Conservation (phyloP, 106 monocot genomes). For the Acanthochlamys bracteata region DNA sequence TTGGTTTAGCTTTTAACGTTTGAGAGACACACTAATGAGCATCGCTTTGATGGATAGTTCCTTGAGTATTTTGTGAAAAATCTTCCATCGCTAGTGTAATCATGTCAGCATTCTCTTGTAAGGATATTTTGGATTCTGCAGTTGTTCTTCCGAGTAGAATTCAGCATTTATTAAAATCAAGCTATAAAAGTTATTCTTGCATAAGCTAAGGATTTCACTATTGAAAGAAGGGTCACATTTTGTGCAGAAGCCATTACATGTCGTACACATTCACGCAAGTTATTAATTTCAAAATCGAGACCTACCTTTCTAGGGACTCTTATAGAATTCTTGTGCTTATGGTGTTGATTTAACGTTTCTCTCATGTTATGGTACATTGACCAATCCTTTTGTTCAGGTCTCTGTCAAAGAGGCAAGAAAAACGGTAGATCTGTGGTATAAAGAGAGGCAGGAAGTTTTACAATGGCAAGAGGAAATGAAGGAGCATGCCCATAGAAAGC, state of each 20-base stretch:
- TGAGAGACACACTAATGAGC: no score
- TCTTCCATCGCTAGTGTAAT: no score
- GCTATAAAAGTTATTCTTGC: neutral
- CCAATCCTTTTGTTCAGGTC: conserved; percentile 34
- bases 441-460: conserved; percentile 72
- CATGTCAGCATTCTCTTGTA: no score
- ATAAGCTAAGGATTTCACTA: neutral
- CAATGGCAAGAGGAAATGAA: conserved; percentile 76
- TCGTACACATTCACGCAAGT: neutral
- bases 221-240: neutral
- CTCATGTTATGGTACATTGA: neutral
- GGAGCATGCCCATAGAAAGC: conserved; percentile 23
- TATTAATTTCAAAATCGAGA: neutral
- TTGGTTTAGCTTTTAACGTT: no score
- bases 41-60: no score
- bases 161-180: no score
- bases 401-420: conserved; percentile 78
- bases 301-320: neutral
- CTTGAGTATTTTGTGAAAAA: no score
- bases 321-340: neutral
- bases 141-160: no score
- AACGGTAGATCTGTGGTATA: conserved; percentile 82
- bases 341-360: neutral
- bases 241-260: neutral
- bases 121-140: no score